Conservation (phyloP, 2,329 filamentous ascomycete species). For the Rugonectria rugulosa region DNA sequence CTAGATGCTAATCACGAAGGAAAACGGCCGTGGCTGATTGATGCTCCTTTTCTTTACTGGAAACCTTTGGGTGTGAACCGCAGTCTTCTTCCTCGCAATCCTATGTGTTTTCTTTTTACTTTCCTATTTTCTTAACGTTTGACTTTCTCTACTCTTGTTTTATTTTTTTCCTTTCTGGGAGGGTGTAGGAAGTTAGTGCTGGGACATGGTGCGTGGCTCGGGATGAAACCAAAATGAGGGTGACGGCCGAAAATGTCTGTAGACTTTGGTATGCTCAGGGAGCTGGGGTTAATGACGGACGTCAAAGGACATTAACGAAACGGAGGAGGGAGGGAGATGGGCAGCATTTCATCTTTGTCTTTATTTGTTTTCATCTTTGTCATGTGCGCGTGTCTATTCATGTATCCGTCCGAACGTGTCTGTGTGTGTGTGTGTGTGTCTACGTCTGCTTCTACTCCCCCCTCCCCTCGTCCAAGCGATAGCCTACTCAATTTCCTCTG, state of each 20-base stretch:
- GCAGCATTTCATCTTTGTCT: constrained; percentile 15
- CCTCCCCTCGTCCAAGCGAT: constrained; percentile 4
- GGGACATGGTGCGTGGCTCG: no score
- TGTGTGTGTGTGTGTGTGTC: not conserved
- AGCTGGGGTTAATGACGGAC: not conserved
- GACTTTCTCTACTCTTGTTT: constrained; percentile 2
- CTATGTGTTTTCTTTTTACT: constrained; percentile 5
- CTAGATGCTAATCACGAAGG: constrained; percentile 26
- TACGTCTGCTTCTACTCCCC: not conserved
- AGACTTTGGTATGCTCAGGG: constrained; percentile 2
- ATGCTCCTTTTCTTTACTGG: constrained; percentile 22
- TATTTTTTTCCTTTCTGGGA: not conserved
- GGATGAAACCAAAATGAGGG: constrained; percentile 1
- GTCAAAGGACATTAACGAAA: not conserved
- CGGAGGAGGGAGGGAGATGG: constrained; percentile 8
- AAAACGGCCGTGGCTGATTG: constrained; percentile 28
- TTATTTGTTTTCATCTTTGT: constrained; percentile 9
- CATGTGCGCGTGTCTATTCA: constrained; percentile 14
- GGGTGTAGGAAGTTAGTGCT: constrained; percentile 7
- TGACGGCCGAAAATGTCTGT: constrained; percentile 8
- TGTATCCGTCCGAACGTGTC: constrained; percentile 11
- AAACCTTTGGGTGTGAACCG: constrained; percentile 27
- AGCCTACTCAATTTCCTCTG: constrained; percentile 41
- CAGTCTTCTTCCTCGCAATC: constrained; percentile 6
- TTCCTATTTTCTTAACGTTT: constrained; percentile 13